Evolutionary conservation across 306 rosid genomes (phyloP).

Genomic region (Fragaria ananassa): DNA sequence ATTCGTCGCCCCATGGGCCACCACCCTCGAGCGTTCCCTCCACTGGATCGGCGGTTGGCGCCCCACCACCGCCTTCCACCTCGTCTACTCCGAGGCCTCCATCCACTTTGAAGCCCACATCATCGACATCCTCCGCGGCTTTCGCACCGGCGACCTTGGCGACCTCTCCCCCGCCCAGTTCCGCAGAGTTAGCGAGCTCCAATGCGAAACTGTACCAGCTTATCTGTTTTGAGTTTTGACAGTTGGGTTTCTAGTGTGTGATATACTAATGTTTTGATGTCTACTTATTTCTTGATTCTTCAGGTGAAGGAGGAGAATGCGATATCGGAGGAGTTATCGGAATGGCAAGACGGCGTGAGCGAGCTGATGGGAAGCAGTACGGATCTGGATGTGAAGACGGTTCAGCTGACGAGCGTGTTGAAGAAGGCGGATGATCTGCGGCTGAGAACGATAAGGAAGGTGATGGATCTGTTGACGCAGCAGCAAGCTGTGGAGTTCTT

Average conservation of each 20-base stretch:
- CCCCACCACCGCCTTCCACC: conserved; percentile 81
- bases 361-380: conserved; percentile 39
- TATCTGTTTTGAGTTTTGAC: too few species aligned
- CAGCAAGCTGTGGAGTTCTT: conserved; percentile 77
- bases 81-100: conserved; percentile 74
- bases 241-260: too few species aligned
- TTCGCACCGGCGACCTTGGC: conserved; percentile 76
- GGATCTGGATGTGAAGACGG: conserved; percentile 40
- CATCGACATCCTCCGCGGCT: conserved; percentile 63
- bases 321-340: conserved; percentile 67
- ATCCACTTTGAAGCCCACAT: conserved; percentile 68
- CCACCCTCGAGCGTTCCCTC: conserved; percentile 67
- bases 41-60: conserved; percentile 89
- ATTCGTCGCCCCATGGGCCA: conserved; percentile 64
- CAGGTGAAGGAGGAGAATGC: conserved; percentile 83
- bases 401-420: conserved; percentile 38
- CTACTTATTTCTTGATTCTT: not conserved
- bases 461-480: conserved; percentile 57
- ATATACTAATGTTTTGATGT: not conserved
- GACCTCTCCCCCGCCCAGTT: conserved; percentile 74
- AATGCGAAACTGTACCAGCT: conserved; percentile 44
- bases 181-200: conserved; percentile 69
- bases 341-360: conserved; percentile 76
- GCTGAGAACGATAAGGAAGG: conserved; percentile 50
- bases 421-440: conserved; percentile 77